Percentiles rank a stretch among this genome's conserved stretches.
Conservation (phyloP, 192 early-diverging fungal species). For the Coemansia sp. region DNA sequence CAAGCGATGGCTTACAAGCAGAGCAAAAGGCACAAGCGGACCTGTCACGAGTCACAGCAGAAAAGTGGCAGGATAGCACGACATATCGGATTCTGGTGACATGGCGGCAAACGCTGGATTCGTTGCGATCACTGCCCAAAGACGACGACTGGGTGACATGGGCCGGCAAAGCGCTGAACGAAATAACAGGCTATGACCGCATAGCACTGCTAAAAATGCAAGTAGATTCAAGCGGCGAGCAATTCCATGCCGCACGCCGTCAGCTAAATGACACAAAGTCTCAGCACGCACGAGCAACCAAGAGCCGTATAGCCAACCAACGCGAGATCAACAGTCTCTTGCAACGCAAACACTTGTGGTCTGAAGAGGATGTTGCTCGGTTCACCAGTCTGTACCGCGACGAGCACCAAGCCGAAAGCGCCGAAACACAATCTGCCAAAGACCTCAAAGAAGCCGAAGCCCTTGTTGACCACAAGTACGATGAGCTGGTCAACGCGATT, state of each 20-base stretch:
- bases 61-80: constrained; percentile 17
- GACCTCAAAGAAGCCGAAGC: constrained; percentile 59
- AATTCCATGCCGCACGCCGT: constrained; percentile 55
- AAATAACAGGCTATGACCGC: constrained; percentile 68
- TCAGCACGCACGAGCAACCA: constrained; percentile 59
- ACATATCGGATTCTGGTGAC: constrained; percentile 8
- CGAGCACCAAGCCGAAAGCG: constrained; percentile 66
- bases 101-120: constrained; percentile 6
- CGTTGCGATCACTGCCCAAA: constrained; percentile 25
- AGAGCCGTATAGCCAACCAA: constrained; percentile 61
- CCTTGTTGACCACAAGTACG: constrained; percentile 64
- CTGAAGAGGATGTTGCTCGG: constrained; percentile 68
- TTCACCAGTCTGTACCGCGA: constrained; percentile 73
- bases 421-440: constrained; percentile 48
- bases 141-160: constrained; percentile 44
- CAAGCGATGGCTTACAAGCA: background rate
- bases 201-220: constrained; percentile 66
- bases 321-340: constrained; percentile 75
- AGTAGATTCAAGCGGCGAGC: constrained; percentile 52
- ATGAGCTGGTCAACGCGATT: constrained; percentile 65
- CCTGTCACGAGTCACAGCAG: constrained; percentile 12
- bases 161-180: constrained; percentile 60
- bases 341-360: constrained; percentile 78
- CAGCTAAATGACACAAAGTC: constrained; percentile 54
- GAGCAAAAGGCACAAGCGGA: background rate